These are phyloP conservation scores for Macrolepiota albuminosa DNA, from an alignment of 768 basidiomycete species.

Conservation along the genomic window DNA sequence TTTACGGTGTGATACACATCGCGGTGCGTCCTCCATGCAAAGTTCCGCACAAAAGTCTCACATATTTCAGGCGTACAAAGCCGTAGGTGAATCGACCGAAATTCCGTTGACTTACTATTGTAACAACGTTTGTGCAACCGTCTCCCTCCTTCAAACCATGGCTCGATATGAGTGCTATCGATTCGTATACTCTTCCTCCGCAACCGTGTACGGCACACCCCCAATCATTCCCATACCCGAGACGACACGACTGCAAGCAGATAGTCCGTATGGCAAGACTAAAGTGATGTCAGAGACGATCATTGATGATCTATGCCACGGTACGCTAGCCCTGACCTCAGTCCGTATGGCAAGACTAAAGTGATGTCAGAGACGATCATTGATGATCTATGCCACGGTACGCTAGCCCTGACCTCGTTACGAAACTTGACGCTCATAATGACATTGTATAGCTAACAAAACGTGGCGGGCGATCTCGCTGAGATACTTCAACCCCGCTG, in stretches of 20 bases:
- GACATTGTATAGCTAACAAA: slow-evolving; percentile 50
- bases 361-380: slow-evolving; percentile 90
- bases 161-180: slow-evolving; percentile 75
- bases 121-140: slow-evolving; percentile 89
- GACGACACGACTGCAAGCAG: slow-evolving; percentile 77
- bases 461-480: slow-evolving; percentile 82
- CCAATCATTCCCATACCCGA: slow-evolving; percentile 92
- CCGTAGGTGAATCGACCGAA: slow-evolving; percentile 94
- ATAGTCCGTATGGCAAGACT: slow-evolving; percentile 94
- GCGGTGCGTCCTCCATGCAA: slow-evolving; percentile 47
- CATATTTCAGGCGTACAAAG: slow-evolving; percentile 79
- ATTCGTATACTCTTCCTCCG: slow-evolving; percentile 96
- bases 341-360: slow-evolving; percentile 96
- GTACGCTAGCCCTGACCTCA: slow-evolving; percentile 33
- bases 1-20: slow-evolving; percentile 96
- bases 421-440: not conserved
- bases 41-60: not conserved
- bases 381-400: slow-evolving; percentile 80
- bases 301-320: slow-evolving; percentile 81
- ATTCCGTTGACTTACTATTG: slow-evolving; percentile 90
- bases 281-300: slow-evolving; percentile 93
- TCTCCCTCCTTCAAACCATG: slow-evolving; percentile 86
- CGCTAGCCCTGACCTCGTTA: slow-evolving; percentile 19
- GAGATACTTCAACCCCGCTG: slow-evolving; percentile 98
- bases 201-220: slow-evolving; percentile 96